A percentile compares a stretch with the other conserved stretches of the same genome.
Conservation (phyloP, 495 filamentous ascomycete genomes). For the Lasiosphaeriaceae sp. region DNA sequence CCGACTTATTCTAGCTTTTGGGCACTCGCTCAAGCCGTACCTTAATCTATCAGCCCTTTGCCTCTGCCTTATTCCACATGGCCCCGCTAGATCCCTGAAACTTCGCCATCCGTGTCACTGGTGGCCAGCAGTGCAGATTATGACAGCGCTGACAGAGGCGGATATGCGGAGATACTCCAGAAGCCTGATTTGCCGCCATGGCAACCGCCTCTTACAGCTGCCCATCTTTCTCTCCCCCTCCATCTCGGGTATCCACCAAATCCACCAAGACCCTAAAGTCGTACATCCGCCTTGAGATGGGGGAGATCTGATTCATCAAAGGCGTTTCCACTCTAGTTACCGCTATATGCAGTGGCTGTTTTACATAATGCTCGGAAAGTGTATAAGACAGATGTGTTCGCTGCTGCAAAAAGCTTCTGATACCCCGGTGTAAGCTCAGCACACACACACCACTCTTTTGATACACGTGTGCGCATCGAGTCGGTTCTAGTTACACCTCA, state of each 20-base stretch:
- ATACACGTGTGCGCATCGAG: no score
- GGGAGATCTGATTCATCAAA: background rate
- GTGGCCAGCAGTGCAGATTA: background rate
- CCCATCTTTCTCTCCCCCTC: background rate
- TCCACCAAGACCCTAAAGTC: background rate
- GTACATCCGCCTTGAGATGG: background rate
- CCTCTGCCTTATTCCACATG: no score
- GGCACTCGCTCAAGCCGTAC: no score
- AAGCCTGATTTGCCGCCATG: background rate
- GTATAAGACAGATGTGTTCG: background rate
- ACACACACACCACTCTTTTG: no score
- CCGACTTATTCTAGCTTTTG: background rate
- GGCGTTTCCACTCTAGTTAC: background rate
- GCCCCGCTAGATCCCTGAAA: no score
- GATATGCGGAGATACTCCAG: background rate
- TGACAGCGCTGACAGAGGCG: background rate
- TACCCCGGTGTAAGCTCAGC: no score
- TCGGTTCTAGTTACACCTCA: no score
- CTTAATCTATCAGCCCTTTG: no score
- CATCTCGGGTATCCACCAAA: background rate
- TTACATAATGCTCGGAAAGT: background rate
- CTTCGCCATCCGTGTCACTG: no score
- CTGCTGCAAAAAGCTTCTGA: background rate
- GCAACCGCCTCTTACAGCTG: background rate
- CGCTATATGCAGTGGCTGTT: background rate